These are phyloP conservation scores for Stagonosporopsis chrysanthemi DNA, from an alignment of 2,329 filamentous ascomycete species.

Conservation along the genomic window DNA sequence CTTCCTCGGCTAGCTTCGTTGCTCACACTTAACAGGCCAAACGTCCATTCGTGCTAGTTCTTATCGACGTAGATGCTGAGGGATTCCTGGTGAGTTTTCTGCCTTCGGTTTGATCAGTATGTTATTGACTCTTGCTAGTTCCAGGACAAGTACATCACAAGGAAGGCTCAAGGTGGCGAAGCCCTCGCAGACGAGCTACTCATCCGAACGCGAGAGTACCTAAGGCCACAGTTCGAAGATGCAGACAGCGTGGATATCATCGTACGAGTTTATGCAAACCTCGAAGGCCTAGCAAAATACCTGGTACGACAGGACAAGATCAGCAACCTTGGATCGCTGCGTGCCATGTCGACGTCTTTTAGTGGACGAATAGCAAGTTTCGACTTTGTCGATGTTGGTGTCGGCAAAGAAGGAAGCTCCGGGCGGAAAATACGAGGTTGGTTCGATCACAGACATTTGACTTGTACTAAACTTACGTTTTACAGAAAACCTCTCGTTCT, in stretches of 20 bases:
- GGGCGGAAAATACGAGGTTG: conserved; percentile 46
- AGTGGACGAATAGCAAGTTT: conserved; percentile 48
- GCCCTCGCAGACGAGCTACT: conserved; percentile 46
- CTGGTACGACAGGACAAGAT: conserved; percentile 47
- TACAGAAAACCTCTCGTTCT: conserved; percentile 46
- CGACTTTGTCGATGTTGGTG: conserved; percentile 48
- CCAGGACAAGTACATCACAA: conserved; percentile 48
- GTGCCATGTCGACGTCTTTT: conserved; percentile 48
- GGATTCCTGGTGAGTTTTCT: conserved; percentile 41
- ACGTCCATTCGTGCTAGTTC: conserved; percentile 46
- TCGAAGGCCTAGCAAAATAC: conserved; percentile 48
- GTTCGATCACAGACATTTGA: not conserved
- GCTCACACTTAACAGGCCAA: conserved; percentile 35
- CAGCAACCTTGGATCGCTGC: conserved; percentile 45
- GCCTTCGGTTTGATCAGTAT: not conserved
- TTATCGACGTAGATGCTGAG: conserved; percentile 49
- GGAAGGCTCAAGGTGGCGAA: conserved; percentile 46
- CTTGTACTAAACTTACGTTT: conserved; percentile 13
- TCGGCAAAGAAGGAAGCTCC: conserved; percentile 46
- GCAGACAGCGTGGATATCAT: conserved; percentile 46
- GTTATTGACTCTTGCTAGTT: conserved; percentile 33
- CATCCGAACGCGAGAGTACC: conserved; percentile 44
- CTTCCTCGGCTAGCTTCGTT: not conserved
- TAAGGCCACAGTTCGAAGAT: conserved; percentile 46
- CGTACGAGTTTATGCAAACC: conserved; percentile 46